Evolutionary conservation across 306 rosid genomes (phyloP).

Genomic region (Pterocarpus santalinus): DNA sequence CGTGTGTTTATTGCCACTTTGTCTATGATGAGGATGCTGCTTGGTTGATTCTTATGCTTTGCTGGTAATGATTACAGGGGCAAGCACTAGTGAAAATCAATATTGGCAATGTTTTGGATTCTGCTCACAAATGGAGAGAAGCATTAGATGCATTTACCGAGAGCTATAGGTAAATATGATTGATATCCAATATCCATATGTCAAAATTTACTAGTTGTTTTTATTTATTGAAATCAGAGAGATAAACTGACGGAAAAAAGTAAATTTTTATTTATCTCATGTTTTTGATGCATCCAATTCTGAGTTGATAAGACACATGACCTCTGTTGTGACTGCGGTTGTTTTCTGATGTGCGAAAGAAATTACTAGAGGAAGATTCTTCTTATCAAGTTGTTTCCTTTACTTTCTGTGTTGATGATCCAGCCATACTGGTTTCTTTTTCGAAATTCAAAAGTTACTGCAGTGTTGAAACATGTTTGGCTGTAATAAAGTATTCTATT

Average conservation of each 20-base stretch:
- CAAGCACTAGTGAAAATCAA: conserved; percentile 78
- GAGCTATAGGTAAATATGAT: conserved; percentile 71
- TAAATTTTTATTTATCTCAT: neutral
- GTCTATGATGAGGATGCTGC: conserved; percentile 30
- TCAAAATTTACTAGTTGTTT: conserved; percentile 29
- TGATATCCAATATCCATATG: conserved; percentile 23
- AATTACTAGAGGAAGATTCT: conserved; percentile 22
- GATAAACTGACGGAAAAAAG: neutral
- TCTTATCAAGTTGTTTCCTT: conserved; percentile 26
- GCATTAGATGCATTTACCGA: conserved; percentile 79
- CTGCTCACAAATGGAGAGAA: conserved; percentile 65
- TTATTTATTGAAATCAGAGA: conserved; percentile 29
- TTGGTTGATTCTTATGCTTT: conserved; percentile 49
- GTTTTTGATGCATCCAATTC: conserved; percentile 29
- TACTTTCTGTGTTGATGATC: conserved; percentile 21
- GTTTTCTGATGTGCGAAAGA: conserved; percentile 21
- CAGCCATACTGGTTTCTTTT: neutral
- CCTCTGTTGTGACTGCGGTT: conserved; percentile 17
- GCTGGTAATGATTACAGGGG: conserved; percentile 66
- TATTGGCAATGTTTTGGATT: conserved; percentile 84
- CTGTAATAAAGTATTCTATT: neutral
- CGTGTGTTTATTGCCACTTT: neutral
- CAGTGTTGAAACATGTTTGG: conserved; percentile 20
- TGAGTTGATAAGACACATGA: conserved; percentile 29
- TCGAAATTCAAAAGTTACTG: neutral